A percentile compares a stretch with the other conserved stretches of the same genome.
These are phyloP conservation scores for Thalia dealbata DNA, from an alignment of 176 grass and related monocot genomes.

Conservation along the genomic window DNA sequence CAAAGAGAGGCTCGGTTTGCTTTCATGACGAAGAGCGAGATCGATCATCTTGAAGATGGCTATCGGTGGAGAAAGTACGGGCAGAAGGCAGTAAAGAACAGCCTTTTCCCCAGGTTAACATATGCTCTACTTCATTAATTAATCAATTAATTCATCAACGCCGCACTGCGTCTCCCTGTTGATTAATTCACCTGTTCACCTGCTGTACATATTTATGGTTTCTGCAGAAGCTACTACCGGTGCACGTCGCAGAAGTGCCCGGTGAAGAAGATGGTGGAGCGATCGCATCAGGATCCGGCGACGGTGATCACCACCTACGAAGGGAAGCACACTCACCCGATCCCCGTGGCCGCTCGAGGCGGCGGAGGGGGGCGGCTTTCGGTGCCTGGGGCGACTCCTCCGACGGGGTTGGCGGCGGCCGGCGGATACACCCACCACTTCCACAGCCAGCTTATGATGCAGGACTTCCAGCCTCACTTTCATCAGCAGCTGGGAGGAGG, in stretches of 20 bases:
- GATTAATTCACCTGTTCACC: background rate
- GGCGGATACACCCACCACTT: constrained; percentile 2
- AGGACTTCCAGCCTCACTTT: background rate
- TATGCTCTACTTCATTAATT: constrained; percentile 11
- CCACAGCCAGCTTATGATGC: constrained; percentile 3
- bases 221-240: constrained; percentile 93
- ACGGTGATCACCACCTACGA: constrained; percentile 95
- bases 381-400: constrained; percentile 24
- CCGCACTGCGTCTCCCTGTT: background rate
- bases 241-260: constrained; percentile 93
- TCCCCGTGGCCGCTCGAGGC: constrained; percentile 52
- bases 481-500: background rate
- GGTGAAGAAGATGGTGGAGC: constrained; percentile 96
- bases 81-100: constrained; percentile 99
- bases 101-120: constrained; percentile 86
- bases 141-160: background rate
- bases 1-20: constrained; percentile 67
- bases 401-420: constrained; percentile 21
- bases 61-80: constrained; percentile 98
- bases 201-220: background rate
- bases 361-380: constrained; percentile 34
- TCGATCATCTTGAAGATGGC: constrained; percentile 94
- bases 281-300: constrained; percentile 64
- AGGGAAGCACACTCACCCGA: constrained; percentile 80
- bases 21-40: constrained; percentile 96